Conservation (phyloP, 352 stramenopile species). For the Paralagenidium karlingii region DNA sequence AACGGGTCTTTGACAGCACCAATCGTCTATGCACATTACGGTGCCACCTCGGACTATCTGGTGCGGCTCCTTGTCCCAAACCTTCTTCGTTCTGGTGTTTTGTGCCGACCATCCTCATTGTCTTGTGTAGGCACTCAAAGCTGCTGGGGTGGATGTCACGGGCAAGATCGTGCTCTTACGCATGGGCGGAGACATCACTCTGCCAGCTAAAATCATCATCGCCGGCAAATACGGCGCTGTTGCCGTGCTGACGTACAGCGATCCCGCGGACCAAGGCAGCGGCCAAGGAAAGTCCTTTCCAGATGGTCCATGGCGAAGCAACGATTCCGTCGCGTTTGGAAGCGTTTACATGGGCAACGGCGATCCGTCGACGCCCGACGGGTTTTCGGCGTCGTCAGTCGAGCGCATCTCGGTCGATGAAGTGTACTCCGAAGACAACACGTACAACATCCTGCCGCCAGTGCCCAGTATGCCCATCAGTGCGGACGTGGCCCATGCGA, state of each 20-base stretch:
- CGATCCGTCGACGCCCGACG: conserved; percentile 63
- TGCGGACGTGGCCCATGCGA: conserved; percentile 27
- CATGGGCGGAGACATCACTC: conserved; percentile 45
- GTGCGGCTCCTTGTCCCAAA: too few relatives aligned
- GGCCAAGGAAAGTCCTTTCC: conserved; percentile 35
- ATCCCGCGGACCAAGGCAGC: conserved; percentile 47
- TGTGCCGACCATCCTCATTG: neutral
- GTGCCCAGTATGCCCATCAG: conserved; percentile 68
- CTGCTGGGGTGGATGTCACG: conserved; percentile 30
- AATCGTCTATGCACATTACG: conserved; percentile 72
- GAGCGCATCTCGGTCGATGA: conserved; percentile 66
- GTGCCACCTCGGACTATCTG: conserved; percentile 50
- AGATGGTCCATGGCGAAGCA: conserved; percentile 53
- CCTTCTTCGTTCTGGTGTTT: neutral
- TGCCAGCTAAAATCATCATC: conserved; percentile 58
- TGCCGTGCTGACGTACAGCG: conserved; percentile 65
- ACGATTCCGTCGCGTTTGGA: conserved; percentile 37
- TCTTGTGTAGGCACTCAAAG: conserved; percentile 23
- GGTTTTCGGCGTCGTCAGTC: conserved; percentile 31
- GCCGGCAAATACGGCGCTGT: conserved; percentile 41
- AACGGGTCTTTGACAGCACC: conserved; percentile 42
- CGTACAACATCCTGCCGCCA: conserved; percentile 61
- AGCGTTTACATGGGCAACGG: conserved; percentile 80
- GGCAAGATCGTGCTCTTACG: conserved; percentile 48
- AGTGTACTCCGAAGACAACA: conserved; percentile 71